Conservation (phyloP, 78 protist genomes). For the Paratrimastix pyriformis region DNA sequence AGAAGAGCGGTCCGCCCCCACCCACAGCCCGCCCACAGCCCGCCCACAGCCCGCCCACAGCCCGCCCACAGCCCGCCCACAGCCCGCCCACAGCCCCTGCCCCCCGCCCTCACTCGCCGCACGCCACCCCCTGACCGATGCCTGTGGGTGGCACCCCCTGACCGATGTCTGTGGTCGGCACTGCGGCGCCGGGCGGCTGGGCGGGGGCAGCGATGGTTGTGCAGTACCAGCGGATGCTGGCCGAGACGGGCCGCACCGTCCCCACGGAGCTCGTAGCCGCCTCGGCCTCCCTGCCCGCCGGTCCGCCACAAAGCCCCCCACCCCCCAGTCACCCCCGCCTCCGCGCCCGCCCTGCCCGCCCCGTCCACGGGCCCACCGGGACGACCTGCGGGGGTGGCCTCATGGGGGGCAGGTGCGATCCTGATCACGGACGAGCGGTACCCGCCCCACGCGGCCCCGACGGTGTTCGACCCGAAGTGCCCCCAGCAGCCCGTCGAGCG, state of each 20-base stretch:
- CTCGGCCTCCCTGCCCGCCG: too few species aligned
- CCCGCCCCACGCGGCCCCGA: background rate
- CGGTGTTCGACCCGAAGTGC: background rate
- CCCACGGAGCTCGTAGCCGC: background rate
- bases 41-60: too few species aligned
- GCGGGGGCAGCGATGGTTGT: background rate
- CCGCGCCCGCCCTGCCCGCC: too few species aligned
- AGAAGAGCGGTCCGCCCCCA: conserved; percentile 20
- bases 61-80: too few species aligned
- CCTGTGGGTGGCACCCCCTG: background rate
- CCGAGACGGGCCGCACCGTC: background rate
- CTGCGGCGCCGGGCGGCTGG: background rate
- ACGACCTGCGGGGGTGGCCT: too few species aligned
- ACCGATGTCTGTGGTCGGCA: background rate
- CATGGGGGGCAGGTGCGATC: too few species aligned
- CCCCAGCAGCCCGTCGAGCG: background rate
- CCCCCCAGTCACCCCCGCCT: too few species aligned
- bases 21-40: too few species aligned
- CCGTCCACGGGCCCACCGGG: too few species aligned
- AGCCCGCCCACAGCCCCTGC: too few species aligned
- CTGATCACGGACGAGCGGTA: background rate
- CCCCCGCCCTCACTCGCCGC: background rate
- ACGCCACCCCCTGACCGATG: background rate
- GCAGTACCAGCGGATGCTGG: background rate
- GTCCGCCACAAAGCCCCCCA: too few species aligned